Base-by-base conservation (phyloP, 495 filamentous ascomycete species). In the Aspergillus bertholletiae region DNA sequence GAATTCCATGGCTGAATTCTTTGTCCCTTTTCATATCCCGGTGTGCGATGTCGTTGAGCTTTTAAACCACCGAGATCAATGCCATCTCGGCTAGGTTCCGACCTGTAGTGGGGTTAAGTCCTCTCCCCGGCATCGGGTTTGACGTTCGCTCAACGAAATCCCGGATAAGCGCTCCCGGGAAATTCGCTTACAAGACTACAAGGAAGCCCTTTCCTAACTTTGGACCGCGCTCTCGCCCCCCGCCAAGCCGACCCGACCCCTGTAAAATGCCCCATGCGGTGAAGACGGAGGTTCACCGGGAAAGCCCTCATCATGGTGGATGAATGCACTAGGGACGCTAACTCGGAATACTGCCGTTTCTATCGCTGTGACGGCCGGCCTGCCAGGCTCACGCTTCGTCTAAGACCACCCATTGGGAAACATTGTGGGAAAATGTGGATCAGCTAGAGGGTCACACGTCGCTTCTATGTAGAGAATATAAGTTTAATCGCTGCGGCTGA, bases 401-500 rank as follows among this genome's bases (percentile, higher is more conserved):
- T 39, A 13, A 13, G 7, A 39, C 11, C 11, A 39, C 34, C 7
- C 5, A 20, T 20, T 7, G n/a, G n/a, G 37, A 5, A 5, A 40
- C 5, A 18, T 5, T 2, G n/a, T 40, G 18, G 37, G 18, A 20
- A 18, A 8, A 5, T 40, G 37, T 21, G 37, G 37, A 40, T 40
- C n/a, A 40, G 37, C 18, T 20, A 13, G 9, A 21, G n/a, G 18
- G 5, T 6, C 18, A 40, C n/a, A 40, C 9, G 5, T 40, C 37
- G n/a, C 37, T 40, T 40, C n/a, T 21, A 40, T 18, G 37, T 40
- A 40, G 37, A 40, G 37, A 20, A 8, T 51, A 51, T 28, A 28
- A 26, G 21, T 46, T n/a, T 26, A 15, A 26, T 51, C 49, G 24
- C 23, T 43, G 46, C 52, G 52, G 52, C 52, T 59, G 57, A 59